Conservation (phyloP, 352 stramenopile species). For the Phytophthora europaea region DNA sequence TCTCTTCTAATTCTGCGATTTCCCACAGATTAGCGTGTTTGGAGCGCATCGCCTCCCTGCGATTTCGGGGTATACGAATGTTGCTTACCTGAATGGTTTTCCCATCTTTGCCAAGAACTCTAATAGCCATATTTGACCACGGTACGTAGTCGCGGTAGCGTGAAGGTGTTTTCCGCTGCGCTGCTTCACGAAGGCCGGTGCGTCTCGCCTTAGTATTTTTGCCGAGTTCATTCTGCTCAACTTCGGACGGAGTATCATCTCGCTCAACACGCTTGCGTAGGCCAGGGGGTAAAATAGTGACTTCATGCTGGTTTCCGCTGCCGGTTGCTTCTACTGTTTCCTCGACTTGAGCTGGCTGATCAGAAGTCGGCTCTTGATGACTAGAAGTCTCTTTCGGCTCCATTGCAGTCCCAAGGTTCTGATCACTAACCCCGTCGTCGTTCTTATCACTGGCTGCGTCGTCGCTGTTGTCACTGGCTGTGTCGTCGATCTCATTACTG, state of each 20-base stretch:
- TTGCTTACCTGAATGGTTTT: neutral
- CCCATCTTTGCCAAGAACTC: neutral
- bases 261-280: neutral
- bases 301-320: neutral
- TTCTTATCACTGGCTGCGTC: too few species aligned
- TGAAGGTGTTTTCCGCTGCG: neutral
- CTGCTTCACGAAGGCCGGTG: neutral
- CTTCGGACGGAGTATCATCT: neutral
- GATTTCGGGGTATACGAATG: neutral
- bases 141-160: slow-evolving; percentile 4
- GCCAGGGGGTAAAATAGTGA: neutral
- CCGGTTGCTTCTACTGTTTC: too few species aligned
- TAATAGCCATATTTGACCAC: slow-evolving; percentile 1
- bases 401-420: too few species aligned
- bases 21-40: neutral
- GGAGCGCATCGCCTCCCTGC: neutral
- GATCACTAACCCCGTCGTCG: too few species aligned
- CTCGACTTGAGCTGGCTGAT: too few species aligned
- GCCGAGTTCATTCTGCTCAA: neutral
- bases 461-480: too few species aligned
- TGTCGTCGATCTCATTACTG: too few species aligned
- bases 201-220: neutral
- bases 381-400: too few species aligned
- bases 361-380: too few species aligned
- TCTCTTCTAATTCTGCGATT: slow-evolving; percentile 7